A percentile compares a stretch with the other conserved stretches of the same genome.
phyloP scores from a whole-genome alignment of 2,329 filamentous ascomycete genomes.

The Pseudogymnoascus pannorum region DNA sequence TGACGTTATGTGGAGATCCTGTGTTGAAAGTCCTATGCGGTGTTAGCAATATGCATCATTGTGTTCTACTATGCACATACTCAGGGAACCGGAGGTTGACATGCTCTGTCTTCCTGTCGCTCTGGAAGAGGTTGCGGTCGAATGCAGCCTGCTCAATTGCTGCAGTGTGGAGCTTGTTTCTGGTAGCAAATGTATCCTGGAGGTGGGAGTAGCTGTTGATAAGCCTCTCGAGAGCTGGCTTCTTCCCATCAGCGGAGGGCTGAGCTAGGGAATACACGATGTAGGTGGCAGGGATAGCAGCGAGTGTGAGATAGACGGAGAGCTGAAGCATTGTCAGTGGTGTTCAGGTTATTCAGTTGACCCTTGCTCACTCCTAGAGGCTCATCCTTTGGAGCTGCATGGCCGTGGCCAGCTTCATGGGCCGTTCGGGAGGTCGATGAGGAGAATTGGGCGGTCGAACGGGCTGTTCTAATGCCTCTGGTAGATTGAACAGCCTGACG shows the following conservation, averaged over 20 bases:
- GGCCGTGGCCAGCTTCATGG: slow-evolving; percentile 27
- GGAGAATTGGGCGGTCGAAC: slow-evolving; percentile 9
- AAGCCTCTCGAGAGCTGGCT: slow-evolving; percentile 38
- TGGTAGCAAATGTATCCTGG: slow-evolving; percentile 44
- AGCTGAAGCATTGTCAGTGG: slow-evolving; percentile 28
- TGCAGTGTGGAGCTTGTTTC: slow-evolving; percentile 53
- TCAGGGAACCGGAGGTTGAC: slow-evolving; percentile 55
- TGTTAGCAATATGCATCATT: slow-evolving; percentile 11
- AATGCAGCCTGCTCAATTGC: slow-evolving; percentile 55
- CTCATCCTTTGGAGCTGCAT: slow-evolving; percentile 36
- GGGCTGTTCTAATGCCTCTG: slow-evolving; percentile 18
- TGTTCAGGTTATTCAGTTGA: neutral
- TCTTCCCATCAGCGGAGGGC: slow-evolving; percentile 30
- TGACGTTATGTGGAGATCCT: slow-evolving; percentile 56
- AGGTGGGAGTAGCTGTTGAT: slow-evolving; percentile 49
- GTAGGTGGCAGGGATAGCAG: slow-evolving; percentile 36
- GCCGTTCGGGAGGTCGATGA: slow-evolving; percentile 11
- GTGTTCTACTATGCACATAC: slow-evolving; percentile 40
- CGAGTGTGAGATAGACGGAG: slow-evolving; percentile 41
- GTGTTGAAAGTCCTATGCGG: slow-evolving; percentile 53
- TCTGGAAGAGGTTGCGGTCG: slow-evolving; percentile 54
- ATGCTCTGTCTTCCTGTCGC: slow-evolving; percentile 34
- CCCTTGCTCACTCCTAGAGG: slow-evolving; percentile 38
- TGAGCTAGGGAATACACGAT: slow-evolving; percentile 39
- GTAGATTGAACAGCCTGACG: slow-evolving; percentile 27